phyloP scores from a whole-genome alignment of 23 red algal genomes.

The Gracilaria gracilis region DNA sequence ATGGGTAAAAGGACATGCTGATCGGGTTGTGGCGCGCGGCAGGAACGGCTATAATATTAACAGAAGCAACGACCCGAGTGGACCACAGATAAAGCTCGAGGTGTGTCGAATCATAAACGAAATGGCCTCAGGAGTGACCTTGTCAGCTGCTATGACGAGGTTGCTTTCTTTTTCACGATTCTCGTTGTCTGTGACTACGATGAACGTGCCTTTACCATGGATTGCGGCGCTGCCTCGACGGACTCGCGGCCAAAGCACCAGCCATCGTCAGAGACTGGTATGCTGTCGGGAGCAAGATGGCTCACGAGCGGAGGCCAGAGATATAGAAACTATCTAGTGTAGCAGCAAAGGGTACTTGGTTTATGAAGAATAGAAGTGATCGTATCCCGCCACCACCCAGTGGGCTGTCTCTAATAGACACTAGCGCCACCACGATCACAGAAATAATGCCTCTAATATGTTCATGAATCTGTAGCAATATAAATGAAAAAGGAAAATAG shows the following conservation, averaged over 20 bases:
- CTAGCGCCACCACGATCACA: not conserved
- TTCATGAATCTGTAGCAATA: not conserved
- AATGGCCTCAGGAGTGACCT: conserved; percentile 89
- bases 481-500: not conserved
- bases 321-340: too few relatives aligned
- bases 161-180: conserved; percentile 98
- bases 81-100: conserved; percentile 87
- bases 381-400: conserved; percentile 2
- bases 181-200: conserved; percentile 93
- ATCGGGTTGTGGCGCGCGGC: not conserved
- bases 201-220: conserved; percentile 80
- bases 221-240: conserved; percentile 76
- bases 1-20: conserved; percentile 40
- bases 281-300: not conserved
- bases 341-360: not conserved
- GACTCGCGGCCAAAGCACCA: conserved; percentile 95
- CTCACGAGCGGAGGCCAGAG: too few relatives aligned
- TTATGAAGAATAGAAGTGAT: not conserved
- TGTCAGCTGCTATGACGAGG: conserved; percentile 93
- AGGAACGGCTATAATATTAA: not conserved
- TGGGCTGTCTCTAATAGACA: not conserved
- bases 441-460: not conserved
- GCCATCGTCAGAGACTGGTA: not conserved
- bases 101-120: conserved; percentile 99
- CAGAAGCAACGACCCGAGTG: not conserved